These are phyloP conservation scores for Lodderomyces elongisporus DNA, from an alignment of 1,139 yeast species.

Conservation along the genomic window DNA sequence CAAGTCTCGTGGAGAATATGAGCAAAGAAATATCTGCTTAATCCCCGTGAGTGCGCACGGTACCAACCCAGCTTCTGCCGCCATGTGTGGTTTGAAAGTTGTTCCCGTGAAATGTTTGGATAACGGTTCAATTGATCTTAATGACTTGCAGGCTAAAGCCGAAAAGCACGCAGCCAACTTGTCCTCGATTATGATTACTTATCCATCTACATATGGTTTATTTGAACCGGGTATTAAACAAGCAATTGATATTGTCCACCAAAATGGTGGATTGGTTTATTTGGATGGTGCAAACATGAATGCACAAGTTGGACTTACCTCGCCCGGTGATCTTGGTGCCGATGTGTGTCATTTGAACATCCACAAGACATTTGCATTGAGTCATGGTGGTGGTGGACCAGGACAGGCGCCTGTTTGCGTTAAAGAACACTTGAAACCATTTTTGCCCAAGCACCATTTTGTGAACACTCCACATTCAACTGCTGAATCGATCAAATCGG, in stretches of 20 bases:
- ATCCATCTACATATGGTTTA: constrained; percentile 94
- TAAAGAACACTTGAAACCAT: constrained; percentile 72
- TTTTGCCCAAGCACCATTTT: constrained; percentile 74
- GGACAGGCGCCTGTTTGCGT: constrained; percentile 99
- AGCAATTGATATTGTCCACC: constrained; percentile 81
- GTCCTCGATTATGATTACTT: constrained; percentile 93
- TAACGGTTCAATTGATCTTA: constrained; percentile 82
- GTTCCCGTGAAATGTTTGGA: constrained; percentile 83
- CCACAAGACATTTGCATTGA: constrained; percentile 96
- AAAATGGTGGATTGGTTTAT: constrained; percentile 90
- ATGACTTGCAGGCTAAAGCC: constrained; percentile 71
- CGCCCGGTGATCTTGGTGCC: constrained; percentile 98
- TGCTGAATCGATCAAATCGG: constrained; percentile 62
- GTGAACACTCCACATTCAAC: constrained; percentile 54
- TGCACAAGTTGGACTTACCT: constrained; percentile 95
- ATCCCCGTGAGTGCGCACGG: constrained; percentile 98
- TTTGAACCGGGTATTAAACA: constrained; percentile 87
- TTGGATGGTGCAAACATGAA: constrained; percentile 99
- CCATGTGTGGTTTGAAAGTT: constrained; percentile 94
- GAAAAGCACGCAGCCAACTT: constrained; percentile 60
- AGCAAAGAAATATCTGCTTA: constrained; percentile 76
- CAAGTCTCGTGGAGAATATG: constrained; percentile 61
- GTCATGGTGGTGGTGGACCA: constrained; percentile 99
- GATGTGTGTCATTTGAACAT: constrained; percentile 96
- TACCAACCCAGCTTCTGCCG: constrained; percentile 97